A percentile compares a stretch with the other conserved stretches of the same genome.
phyloP scores from a whole-genome alignment of 306 rosid species.

The Elaeagnus macrophylla region DNA sequence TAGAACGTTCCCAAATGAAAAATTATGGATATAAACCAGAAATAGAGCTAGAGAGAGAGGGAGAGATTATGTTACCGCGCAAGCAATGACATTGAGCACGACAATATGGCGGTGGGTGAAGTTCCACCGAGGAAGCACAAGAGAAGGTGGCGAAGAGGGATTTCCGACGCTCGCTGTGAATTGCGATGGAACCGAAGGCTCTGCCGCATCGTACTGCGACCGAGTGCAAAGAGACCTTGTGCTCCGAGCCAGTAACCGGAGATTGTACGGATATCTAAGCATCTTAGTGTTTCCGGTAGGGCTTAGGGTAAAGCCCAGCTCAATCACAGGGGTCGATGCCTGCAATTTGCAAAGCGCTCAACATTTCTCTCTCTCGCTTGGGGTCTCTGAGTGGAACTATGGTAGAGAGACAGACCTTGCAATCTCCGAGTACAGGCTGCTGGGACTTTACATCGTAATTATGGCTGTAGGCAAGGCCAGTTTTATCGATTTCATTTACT shows the following conservation, averaged over 20 bases:
- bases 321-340: conserved; percentile 24
- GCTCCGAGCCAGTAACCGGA: conserved; percentile 17
- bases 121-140: conserved; percentile 38
- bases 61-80: conserved; percentile 37
- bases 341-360: conserved; percentile 28
- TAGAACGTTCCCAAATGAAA: not conserved
- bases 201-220: conserved; percentile 20
- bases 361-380: conserved; percentile 24
- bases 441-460: no score
- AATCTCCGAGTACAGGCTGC: no score
- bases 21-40: not conserved
- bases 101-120: conserved; percentile 57
- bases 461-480: no score
- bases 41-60: not conserved
- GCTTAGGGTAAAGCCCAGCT: conserved; percentile 1
- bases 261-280: conserved; percentile 16
- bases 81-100: conserved; percentile 56
- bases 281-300: conserved; percentile 8
- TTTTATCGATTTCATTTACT: no score
- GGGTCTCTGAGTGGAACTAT: no score
- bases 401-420: no score
- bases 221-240: conserved; percentile 22
- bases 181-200: conserved; percentile 23
- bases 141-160: conserved; percentile 21
- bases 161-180: conserved; percentile 47